A percentile compares a stretch with the other conserved stretches of the same genome.
phyloP scores from a whole-genome alignment of 2,329 filamentous ascomycete species.

The Xylaria hypoxylon region DNA sequence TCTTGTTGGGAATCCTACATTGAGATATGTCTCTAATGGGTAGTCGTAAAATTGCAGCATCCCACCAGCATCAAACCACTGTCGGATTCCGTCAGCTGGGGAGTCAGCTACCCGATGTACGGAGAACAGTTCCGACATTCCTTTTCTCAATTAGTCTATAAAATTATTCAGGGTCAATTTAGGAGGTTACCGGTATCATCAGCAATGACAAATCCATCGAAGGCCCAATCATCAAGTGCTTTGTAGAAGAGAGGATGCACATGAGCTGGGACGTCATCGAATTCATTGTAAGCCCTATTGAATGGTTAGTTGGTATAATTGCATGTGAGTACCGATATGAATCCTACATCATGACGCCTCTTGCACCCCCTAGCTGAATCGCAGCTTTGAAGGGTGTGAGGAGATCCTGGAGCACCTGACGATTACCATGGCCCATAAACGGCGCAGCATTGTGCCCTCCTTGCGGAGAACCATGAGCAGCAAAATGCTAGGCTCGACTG shows the following conservation, averaged over 20 bases:
- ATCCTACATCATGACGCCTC: conserved; percentile 58
- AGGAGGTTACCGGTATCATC: conserved; percentile 54
- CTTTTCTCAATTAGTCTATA: conserved; percentile 39
- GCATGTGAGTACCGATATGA: background rate
- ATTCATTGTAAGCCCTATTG: conserved; percentile 55
- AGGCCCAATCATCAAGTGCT: conserved; percentile 55
- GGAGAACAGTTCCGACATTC: conserved; percentile 51
- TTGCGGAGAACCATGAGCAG: conserved; percentile 57
- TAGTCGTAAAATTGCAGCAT: conserved; percentile 62
- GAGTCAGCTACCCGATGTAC: conserved; percentile 54
- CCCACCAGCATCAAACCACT: conserved; percentile 59
- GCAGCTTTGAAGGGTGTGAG: conserved; percentile 58
- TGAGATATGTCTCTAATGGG: conserved; percentile 54
- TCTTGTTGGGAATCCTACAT: conserved; percentile 48
- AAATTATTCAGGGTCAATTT: background rate
- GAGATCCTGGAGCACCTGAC: conserved; percentile 57
- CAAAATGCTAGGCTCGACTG: conserved; percentile 53
- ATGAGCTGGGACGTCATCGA: conserved; percentile 56
- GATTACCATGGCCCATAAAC: conserved; percentile 58
- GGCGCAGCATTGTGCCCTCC: conserved; percentile 58
- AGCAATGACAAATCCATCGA: conserved; percentile 56
- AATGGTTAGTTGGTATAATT: conserved; percentile 10
- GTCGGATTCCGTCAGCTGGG: conserved; percentile 55
- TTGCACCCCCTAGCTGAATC: conserved; percentile 56
- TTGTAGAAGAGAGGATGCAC: conserved; percentile 55